Evolutionary conservation across 306 rosid genomes (phyloP), one percentile per base, ranked within the genome.

Genomic region (Senna siamea): DNA sequence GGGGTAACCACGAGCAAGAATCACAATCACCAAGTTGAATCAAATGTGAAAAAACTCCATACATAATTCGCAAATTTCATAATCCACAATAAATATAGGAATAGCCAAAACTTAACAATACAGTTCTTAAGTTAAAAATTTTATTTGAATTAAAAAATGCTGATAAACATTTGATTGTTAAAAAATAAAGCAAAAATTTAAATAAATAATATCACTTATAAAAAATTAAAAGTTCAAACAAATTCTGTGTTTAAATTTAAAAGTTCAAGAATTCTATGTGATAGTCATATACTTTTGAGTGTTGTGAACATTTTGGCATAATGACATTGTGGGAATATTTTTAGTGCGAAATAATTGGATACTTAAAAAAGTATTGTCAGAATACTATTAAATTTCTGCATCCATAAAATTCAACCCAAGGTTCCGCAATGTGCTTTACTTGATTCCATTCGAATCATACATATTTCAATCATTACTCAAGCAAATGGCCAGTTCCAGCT

Each of bases 31-130:
- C 81, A 75, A 70, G 37, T 37, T 54, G 55, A 30, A 30, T 14
- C 34, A 63, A 19, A 38, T 57, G 58, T 63, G 53, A 18, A 66
- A 72, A 43, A 78, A 48, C 5, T 66, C 13, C 67, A 62, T 51
- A 40, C 12, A 37, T 30, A 38, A 64, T 38, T 7, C 48, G 48
- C 37, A 18, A 43, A 61, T 69, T 69, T 47, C 19, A 23, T 63
- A 65, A 57, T 51, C 26, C 61, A 59, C 17, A 14, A 63, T 15
- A 65, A 57, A n/a, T 55, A 52, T 12, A 19, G 9, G 6, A n/a
- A 56, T 38, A 46, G 50, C 10, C 81, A 79, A 79, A 83, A 76
- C 60, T 83, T 70, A 9, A 9, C 15, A 62, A 43, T 44, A 69
- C 68, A n/a, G n/a, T n/a, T n/a, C n/a, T n/a, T n/a, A n/a, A n/a